Base-by-base conservation (phyloP, 1,284 basidiomycete species). In the Heterobasidion occidentale region DNA sequence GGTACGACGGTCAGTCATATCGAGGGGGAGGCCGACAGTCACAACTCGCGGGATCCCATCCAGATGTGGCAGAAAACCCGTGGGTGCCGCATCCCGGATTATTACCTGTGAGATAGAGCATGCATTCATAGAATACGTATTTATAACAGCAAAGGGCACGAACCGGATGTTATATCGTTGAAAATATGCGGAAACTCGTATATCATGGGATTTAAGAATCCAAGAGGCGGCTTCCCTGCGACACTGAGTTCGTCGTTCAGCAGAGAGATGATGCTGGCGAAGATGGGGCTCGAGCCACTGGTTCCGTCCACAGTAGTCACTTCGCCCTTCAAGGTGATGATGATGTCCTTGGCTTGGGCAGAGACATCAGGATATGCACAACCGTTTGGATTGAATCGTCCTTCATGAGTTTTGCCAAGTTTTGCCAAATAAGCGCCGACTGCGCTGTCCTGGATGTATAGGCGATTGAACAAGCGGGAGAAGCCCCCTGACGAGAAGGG, bases 321-420 rank as follows among this genome's bases (percentile, higher is more conserved):
- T 0, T 65, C 52, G 17, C 80, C 81, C 50, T 77, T 75, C 53
- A 82, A 68, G 55, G 85, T 74, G 36, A 85, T 79, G 60, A 81
- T 81, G 77, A 84, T 84, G 19, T 71, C 71, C 38, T 72, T 59
- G 38, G 78, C 81, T 64, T 85, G 83, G 1, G 85, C 85, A 33
- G 85, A 70, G 17, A 90, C 61, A 58, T 69, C 68, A 11, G 69
- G 69, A 64, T 61, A 70, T 9, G 51, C 68, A 59, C 67, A 66
- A 7, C 67, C 67, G 11, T 57, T 58, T 34, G 59, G 34, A 60
- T 56, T 53, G 55, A 59, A 66, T 7, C 58, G 57, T 44, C 68
- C 68, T 5, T 57, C 36, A 63, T 68, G 59, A 17, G 65, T 66
- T 48, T 45, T 62, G 14, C 69, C 69, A 54, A 70, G 64, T 27